phyloP scores from a whole-genome alignment of 2,329 filamentous ascomycete species.

The Aureobasidium lini region DNA sequence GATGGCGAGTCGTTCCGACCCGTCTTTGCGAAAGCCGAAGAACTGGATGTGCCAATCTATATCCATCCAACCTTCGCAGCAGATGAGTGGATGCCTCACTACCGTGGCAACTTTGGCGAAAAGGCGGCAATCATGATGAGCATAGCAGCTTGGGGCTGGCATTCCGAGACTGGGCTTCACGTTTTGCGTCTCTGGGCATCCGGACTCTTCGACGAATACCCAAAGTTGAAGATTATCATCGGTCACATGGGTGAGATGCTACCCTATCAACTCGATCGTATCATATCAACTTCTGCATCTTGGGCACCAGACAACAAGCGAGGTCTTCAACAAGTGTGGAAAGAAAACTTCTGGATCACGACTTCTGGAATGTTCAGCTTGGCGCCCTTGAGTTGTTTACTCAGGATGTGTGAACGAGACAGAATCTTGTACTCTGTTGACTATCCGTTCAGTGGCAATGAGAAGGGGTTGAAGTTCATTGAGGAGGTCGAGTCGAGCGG shows the following conservation, averaged over 20 bases:
- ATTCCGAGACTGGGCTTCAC: constrained; percentile 43
- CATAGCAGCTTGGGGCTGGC: constrained; percentile 44
- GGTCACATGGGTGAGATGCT: constrained; percentile 53
- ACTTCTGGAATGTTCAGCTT: constrained; percentile 50
- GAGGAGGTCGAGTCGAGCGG: constrained; percentile 44
- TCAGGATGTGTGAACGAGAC: constrained; percentile 35
- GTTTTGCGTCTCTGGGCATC: constrained; percentile 44
- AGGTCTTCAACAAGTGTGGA: constrained; percentile 35
- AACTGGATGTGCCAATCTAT: constrained; percentile 45
- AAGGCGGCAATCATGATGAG: constrained; percentile 29
- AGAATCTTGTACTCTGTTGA: constrained; percentile 52
- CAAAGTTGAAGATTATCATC: constrained; percentile 47
- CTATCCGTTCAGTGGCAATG: constrained; percentile 49
- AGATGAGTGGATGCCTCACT: constrained; percentile 32
- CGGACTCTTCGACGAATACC: constrained; percentile 50
- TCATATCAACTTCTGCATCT: constrained; percentile 21
- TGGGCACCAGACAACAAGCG: constrained; percentile 27
- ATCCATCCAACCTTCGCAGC: constrained; percentile 42
- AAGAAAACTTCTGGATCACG: constrained; percentile 52
- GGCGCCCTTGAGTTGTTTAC: constrained; percentile 39
- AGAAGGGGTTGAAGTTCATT: constrained; percentile 44
- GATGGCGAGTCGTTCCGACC: constrained; percentile 26
- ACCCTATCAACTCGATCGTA: constrained; percentile 49
- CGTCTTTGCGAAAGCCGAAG: constrained; percentile 25
- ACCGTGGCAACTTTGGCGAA: constrained; percentile 31